phyloP scores from a whole-genome alignment of 495 filamentous ascomycete species.

The Penicillium angulare region DNA sequence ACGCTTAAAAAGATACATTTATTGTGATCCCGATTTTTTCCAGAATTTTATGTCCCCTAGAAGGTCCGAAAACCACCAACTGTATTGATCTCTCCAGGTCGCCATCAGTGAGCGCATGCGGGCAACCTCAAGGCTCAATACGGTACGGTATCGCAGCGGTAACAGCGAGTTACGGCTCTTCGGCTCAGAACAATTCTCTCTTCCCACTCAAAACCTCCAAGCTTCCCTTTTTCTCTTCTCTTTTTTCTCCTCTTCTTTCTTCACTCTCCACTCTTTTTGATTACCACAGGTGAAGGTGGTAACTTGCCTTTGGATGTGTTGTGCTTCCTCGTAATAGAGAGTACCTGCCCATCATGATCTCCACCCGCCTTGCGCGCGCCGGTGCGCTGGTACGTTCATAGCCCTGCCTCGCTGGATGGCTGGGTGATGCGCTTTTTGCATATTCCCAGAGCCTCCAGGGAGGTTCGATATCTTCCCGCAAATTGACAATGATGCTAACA shows the following conservation, averaged over 20 bases:
- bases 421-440: slow-evolving; percentile 4
- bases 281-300: slow-evolving; percentile 45
- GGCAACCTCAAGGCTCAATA: slow-evolving; percentile 31
- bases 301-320: slow-evolving; percentile 39
- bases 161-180: slow-evolving; percentile 46
- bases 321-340: slow-evolving; percentile 11
- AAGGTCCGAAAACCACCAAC: not conserved
- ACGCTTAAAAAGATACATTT: not conserved
- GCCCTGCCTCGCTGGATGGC: slow-evolving; percentile 9
- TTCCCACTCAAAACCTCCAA: slow-evolving; percentile 42
- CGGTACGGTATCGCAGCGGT: slow-evolving; percentile 36
- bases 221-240: slow-evolving; percentile 45
- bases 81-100: not conserved
- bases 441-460: not conserved
- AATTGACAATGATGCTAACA: slow-evolving; percentile 23
- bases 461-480: not conserved
- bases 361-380: slow-evolving; percentile 54
- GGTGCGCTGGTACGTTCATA: slow-evolving; percentile 54
- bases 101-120: slow-evolving; percentile 17
- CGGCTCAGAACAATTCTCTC: slow-evolving; percentile 40
- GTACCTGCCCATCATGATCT: slow-evolving; percentile 52
- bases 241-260: slow-evolving; percentile 23
- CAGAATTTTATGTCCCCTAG: not conserved
- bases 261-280: slow-evolving; percentile 38
- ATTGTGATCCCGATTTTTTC: slow-evolving; percentile 5